Conservation (phyloP, 2,329 filamentous ascomycete genomes). For the Exophiala bonariae region DNA sequence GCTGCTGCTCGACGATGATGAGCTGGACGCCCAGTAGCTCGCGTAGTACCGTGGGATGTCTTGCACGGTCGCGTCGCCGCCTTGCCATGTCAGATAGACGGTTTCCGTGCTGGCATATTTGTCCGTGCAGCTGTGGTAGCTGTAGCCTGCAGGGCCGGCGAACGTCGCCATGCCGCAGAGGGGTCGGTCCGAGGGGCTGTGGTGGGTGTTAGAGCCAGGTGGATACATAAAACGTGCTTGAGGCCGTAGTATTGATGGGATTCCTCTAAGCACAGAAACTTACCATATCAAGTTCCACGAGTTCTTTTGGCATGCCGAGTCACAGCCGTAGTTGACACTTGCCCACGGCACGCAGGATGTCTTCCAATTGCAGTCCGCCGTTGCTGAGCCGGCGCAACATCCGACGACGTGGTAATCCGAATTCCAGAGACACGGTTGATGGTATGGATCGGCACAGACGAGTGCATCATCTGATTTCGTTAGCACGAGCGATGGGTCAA, state of each 20-base stretch:
- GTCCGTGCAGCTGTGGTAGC: conserved; percentile 10
- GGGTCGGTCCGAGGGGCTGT: conserved; percentile 1
- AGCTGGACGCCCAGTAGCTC: conserved; percentile 3
- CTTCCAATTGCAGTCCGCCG: conserved; percentile 9
- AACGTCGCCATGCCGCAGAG: conserved; percentile 13
- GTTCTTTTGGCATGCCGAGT: conserved; percentile 9
- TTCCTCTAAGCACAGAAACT: not conserved
- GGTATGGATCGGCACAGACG: conserved; percentile 7
- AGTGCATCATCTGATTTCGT: conserved; percentile 7
- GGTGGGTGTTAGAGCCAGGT: no score
- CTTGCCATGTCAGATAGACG: conserved; percentile 7
- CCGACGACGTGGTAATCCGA: conserved; percentile 8
- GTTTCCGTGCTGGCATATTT: conserved; percentile 7
- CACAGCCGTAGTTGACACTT: conserved; percentile 9
- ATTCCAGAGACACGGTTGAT: conserved; percentile 9
- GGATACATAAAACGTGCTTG: not conserved
- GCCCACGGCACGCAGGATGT: conserved; percentile 10
- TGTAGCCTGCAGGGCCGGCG: conserved; percentile 10
- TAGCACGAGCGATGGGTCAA: not conserved
- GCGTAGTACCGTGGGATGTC: conserved; percentile 9
- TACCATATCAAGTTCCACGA: conserved; percentile 10
- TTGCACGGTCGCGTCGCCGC: not conserved
- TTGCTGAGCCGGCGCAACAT: conserved; percentile 5
- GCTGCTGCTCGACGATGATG: no score
- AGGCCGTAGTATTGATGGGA: no score